Conservation (phyloP, 441 rosid genomes). For the Pelargonium myrrhifolium region DNA sequence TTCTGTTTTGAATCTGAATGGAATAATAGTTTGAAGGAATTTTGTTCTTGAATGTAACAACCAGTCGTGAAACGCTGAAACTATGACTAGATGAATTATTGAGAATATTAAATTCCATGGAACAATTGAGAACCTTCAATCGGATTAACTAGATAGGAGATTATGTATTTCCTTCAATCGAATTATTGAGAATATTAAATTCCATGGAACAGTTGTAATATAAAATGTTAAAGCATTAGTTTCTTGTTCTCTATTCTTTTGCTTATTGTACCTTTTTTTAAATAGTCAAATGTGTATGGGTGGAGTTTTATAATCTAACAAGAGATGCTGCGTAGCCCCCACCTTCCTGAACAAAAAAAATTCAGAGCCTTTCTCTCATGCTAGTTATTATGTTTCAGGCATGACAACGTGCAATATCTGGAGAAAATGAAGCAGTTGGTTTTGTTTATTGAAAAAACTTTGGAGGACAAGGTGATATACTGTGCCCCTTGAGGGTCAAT, state of each 20-base stretch:
- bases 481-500: constrained; percentile 3
- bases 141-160: background rate
- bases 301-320: background rate
- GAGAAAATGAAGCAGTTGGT: constrained; percentile 91
- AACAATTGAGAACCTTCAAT: background rate
- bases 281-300: background rate
- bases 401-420: constrained; percentile 74
- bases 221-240: background rate
- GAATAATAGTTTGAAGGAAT: background rate
- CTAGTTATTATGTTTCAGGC: constrained; percentile 56
- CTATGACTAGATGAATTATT: background rate
- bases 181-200: no score
- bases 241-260: background rate
- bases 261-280: background rate
- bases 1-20: background rate
- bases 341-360: background rate
- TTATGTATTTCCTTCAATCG: background rate
- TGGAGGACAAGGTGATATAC: constrained; percentile 71
- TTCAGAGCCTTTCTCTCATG: constrained; percentile 14
- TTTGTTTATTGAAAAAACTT: constrained; percentile 64
- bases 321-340: background rate
- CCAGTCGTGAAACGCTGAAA: background rate
- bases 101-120: background rate
- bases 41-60: background rate
- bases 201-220: no score